Base-by-base conservation (phyloP, 306 rosid genomes). In the Mucuna pruriens region DNA sequence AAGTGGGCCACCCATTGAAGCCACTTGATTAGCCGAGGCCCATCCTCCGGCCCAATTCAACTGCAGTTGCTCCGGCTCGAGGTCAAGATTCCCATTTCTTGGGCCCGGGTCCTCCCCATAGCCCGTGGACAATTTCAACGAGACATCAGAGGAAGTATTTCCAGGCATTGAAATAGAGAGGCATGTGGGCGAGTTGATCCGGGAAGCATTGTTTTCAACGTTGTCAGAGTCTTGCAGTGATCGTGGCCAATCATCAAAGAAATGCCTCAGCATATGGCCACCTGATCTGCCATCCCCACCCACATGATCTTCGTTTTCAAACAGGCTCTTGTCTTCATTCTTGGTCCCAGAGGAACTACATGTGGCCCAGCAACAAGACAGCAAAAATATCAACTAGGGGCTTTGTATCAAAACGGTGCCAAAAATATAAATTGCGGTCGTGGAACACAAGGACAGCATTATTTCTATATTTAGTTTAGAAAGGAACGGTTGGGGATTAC, bases 1-100 rank as follows among this genome's bases (percentile, higher is more conserved):
- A 19, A 96, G 97, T 48, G 98, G 99, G 9, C 98, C 99, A 4
- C 99, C 99, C 99, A 92, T 86, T 0, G 98, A 90, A 61, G 92
- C 84, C 90, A 89, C 93, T 38, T 88, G 99, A 86, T 75, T 87
- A 11, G 84, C 42, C 0, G 89, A 71, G 55, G 74, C 77, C 99
- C 98, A 94, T 0, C 91, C 96, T 0, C 86, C 84, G 0, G 88
- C 90, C 99, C 99, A 93, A 55, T 79, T 87, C 83, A 88, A 67
- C 16, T 88, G 99, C 1, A 80, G 71, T 36, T 89, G 90, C 70
- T 55, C 79, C 22, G 29, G 26, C 16, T 76, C 86, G 5, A 85
- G 83, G 46, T 68, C 89, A 16, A 73, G 83, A 26, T 81, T 86
- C 40, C 80, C 86, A 71, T 61, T 78, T 69, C 74, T 84, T 9